Evolutionary conservation across 1,284 basidiomycete species (phyloP), one percentile per base, ranked within the genome.

Genomic region (Moesziomyces sp.): DNA sequence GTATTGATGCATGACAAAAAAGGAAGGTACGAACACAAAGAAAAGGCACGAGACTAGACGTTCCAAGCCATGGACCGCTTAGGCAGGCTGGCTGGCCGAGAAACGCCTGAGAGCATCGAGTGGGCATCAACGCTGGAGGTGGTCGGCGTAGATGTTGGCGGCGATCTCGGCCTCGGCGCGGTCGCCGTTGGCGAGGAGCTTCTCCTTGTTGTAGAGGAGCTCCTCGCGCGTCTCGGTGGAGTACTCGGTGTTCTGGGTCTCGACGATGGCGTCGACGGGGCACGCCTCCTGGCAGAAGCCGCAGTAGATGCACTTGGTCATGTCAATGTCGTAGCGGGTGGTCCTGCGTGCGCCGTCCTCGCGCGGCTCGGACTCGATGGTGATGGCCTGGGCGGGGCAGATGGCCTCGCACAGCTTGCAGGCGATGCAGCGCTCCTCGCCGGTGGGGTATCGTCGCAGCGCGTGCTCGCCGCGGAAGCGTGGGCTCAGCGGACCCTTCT

Each of bases 321-420:
- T 98, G 86, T 98, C 96, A 82, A 97, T 94, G 86, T 97, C 94
- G 85, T 99, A 99, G 89, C 93, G 93, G 43, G 97, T 99, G 59
- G 97, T 99, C 86, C 94, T 89, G 83, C 97, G 90, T 60, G 94
- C 96, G 58, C 97, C 97, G 84, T 99, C 97, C 85, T 91, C 88
- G 76, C 97, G 91, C 56, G 95, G 91, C 86, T 99, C 97, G 73
- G 93, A 94, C 87, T 99, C 97, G 83, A 99, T 99, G 28, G 97
- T 99, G 85, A 99, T 99, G 19, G 97, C 97, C 86, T 98, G 97
- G 26, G 97, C 97, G 46, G 97, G 96, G 86, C 96, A 99, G 81
- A 99, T 99, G 47, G 97, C 96, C 86, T 99, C 97, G 84, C 97
- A 99, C 26, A 99, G 90, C 86, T 99, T 99, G 88, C 97, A 99